Conservation (phyloP, 208 protist genomes). For the Entamoeba dispar region DNA sequence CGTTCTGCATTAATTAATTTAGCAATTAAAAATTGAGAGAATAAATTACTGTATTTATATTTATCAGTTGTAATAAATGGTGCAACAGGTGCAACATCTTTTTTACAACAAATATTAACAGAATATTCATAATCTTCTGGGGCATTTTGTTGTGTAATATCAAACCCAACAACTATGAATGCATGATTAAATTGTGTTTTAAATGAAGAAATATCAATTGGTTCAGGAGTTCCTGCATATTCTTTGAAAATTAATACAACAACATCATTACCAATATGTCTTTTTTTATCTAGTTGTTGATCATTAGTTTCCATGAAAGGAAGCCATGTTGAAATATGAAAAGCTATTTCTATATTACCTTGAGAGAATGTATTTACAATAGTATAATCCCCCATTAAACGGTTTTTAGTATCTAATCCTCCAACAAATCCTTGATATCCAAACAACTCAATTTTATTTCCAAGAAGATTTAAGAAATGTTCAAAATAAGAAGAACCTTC, state of each 20-base stretch:
- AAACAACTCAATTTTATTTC: not conserved
- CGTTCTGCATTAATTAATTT: not conserved
- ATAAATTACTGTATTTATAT: not conserved
- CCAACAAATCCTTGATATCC: not conserved
- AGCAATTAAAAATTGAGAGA: not conserved
- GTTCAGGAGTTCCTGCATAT: not conserved
- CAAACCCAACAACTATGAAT: not conserved
- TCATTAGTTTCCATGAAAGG: not conserved
- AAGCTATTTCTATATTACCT: not conserved
- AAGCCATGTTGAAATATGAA: not conserved
- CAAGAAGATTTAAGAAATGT: not conserved
- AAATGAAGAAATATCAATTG: not conserved
- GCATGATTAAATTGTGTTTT: not conserved
- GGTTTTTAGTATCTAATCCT: not conserved
- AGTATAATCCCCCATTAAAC: not conserved
- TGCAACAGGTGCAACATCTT: not conserved
- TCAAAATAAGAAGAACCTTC: not conserved
- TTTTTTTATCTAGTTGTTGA: not conserved
- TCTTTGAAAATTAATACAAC: not conserved
- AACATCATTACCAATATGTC: slow-evolving; percentile 1
- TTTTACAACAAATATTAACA: not conserved
- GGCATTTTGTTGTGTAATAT: not conserved
- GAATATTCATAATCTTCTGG: not conserved
- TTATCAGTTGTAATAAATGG: not conserved
- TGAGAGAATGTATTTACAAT: not conserved